Evolutionary conservation across 2,329 filamentous ascomycete species (phyloP), one percentile per base, ranked within the genome.

Genomic region (Aspergillus calidoustus): DNA sequence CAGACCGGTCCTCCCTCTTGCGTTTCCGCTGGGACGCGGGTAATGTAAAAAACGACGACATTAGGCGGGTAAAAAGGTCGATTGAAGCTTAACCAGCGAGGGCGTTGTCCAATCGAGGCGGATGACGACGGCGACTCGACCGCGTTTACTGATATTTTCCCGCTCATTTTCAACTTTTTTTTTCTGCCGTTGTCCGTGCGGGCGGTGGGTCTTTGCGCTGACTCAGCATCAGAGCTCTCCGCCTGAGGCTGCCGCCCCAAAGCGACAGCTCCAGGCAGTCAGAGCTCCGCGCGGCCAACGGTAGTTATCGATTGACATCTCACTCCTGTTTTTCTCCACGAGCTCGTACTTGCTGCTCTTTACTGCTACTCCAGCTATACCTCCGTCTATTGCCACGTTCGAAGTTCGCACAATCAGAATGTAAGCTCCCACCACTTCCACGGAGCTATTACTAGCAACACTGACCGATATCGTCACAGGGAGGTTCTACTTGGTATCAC

Each of bases 401-500:
- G 31, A 43, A 47, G 25, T 50, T 34, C 43, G 54, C 59, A 67
- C 59, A 54, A 64, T 65, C 66, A 70, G 69, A 7, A 76, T 77
- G 73, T 75, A 64, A 62, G 71, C 56, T n/a, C 17, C 31, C 52
- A 54, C 23, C n/a, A 51, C 17, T 43, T 44, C 30, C 23, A 59
- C n/a, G 57, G 67, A 59, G 52, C 58, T 61, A 51, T 38, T 30
- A 38, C 57, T 49, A 43, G 41, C 54, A 13, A 47, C 46, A 57
- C 65, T 74, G 57, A 74, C 65, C 60, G 19, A 19, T 19, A 30
- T 44, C 57, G 65, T 65, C 41, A 64, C 65, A 98, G 93, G 95
- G 95, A 99, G 88, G 92, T 98, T 78, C 87, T 99, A 77, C 87
- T 99, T 72, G 95, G 95, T 75, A 97, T 99, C 80, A 97, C 94